These are phyloP conservation scores for Candida silvatica DNA, from an alignment of 805 yeast genomes.

Conservation along the genomic window DNA sequence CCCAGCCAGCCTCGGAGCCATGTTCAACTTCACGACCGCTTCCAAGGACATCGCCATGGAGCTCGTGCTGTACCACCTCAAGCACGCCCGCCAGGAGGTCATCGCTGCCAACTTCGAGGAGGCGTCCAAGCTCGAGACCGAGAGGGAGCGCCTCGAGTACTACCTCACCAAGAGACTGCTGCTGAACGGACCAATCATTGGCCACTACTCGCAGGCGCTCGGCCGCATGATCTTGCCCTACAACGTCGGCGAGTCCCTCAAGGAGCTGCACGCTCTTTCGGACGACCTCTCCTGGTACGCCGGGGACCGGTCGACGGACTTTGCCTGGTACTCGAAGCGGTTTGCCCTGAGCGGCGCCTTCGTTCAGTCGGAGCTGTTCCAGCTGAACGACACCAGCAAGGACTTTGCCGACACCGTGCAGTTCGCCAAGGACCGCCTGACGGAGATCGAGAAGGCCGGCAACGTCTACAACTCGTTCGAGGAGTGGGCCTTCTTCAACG, in stretches of 20 bases:
- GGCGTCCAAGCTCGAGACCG: constrained; percentile 11
- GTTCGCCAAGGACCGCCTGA: constrained; percentile 55
- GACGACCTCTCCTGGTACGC: constrained; percentile 81
- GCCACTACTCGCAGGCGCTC: constrained; percentile 40
- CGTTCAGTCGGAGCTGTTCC: constrained; percentile 68
- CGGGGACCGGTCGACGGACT: constrained; percentile 72
- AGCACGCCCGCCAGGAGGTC: constrained; percentile 31
- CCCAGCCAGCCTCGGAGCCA: constrained; percentile 32
- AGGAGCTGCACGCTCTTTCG: constrained; percentile 63
- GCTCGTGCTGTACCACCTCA: constrained; percentile 38
- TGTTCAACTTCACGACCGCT: constrained; percentile 26
- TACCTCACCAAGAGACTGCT: constrained; percentile 38
- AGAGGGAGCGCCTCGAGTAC: constrained; percentile 16
- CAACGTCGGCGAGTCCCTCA: constrained; percentile 46
- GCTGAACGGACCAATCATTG: constrained; percentile 40
- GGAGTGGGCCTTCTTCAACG: constrained; percentile 70
- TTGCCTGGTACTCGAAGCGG: constrained; percentile 91
- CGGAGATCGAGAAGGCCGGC: constrained; percentile 46
- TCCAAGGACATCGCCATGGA: constrained; percentile 28
- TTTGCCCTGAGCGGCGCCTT: constrained; percentile 60
- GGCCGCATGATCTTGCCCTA: constrained; percentile 58
- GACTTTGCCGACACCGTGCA: constrained; percentile 48
- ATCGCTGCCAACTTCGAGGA: constrained; percentile 18
- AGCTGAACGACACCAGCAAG: constrained; percentile 64
- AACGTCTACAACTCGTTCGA: constrained; percentile 53